Evolutionary conservation across 1,284 basidiomycete species (phyloP), one percentile per base, ranked within the genome.

Genomic region (Mycena sp.): DNA sequence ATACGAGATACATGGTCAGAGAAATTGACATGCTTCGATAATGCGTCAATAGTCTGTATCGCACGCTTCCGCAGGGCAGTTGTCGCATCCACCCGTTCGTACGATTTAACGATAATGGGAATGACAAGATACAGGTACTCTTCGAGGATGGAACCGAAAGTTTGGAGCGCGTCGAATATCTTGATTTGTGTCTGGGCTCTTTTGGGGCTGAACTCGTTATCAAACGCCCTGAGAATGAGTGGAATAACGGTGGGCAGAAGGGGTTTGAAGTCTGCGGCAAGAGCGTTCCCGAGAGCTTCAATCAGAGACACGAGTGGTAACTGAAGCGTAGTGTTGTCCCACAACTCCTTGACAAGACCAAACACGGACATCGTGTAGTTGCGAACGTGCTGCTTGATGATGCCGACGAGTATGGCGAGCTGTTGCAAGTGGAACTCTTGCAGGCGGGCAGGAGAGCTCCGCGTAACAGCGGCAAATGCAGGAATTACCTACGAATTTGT

Each of bases 1-100:
- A 99, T 98, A 48, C 97, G 88, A 19, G 96, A 98, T 9, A 97
- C 96, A 72, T 99, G 96, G 73, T 99, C 98, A n/a, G 94, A 96
- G 74, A 99, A 98, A 79, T 99, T 99, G 71, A 99, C 95, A 67
- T 97, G 90, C 68, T 92, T 87, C 16, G 95, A 96, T 19, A 99
- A 81, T 29, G 94, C 93, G 45, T 96, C 96, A 19, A 99, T 93
- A 0, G 95, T 97, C 66, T 93, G 88, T 50, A 99, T 92, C 0
- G 97, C 96, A 48, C 91, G 88, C 76, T 94, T 95, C 44, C 97
- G 90, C 48, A 99, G 80, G 29, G 87, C 80, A 1, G 87, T 85
- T 2, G 91, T 86, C 1, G 88, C 91, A 69, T 96, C 95, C 0
- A 87, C 78, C 50, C 94, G 86, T 77, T 99, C 98, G 70, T 96